Evolutionary conservation across 2,329 filamentous ascomycete genomes (phyloP).

Genomic region (Cladosporium phlei): DNA sequence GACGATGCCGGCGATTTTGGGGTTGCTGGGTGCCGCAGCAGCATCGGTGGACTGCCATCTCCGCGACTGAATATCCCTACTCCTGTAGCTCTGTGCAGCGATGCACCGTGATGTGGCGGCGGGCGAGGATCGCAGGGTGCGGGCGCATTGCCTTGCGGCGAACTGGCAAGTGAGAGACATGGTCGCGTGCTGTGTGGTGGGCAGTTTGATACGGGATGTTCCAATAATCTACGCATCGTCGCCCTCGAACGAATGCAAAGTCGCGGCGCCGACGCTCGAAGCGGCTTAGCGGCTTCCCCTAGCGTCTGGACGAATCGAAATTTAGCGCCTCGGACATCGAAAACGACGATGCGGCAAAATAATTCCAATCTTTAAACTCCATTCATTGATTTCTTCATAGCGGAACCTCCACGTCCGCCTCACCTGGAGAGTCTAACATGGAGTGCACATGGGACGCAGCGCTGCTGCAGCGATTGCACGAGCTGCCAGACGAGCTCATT

Average conservation of each 20-base stretch:
- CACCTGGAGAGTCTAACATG: conserved; percentile 17
- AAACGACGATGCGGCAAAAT: conserved; percentile 11
- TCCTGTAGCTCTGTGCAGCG: conserved; percentile 18
- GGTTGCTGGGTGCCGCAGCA: conserved; percentile 51
- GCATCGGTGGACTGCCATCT: conserved; percentile 86
- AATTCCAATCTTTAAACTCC: too few relatives aligned
- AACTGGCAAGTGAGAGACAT: conserved; percentile 45
- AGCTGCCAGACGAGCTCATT: conserved; percentile 66
- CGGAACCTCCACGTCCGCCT: not conserved
- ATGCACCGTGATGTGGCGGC: conserved; percentile 23
- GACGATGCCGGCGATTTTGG: conserved; percentile 92
- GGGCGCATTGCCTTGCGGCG: conserved; percentile 42
- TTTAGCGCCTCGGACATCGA: conserved; percentile 9
- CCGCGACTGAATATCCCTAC: conserved; percentile 42
- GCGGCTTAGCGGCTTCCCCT: conserved; percentile 10
- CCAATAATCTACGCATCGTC: conserved; percentile 5
- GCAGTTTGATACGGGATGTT: conserved; percentile 5
- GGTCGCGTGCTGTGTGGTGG: conserved; percentile 4
- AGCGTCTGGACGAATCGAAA: too few relatives aligned
- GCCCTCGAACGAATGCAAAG: conserved; percentile 10
- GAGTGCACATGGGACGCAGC: conserved; percentile 29
- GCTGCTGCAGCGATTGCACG: conserved; percentile 38
- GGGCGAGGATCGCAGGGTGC: conserved; percentile 27
- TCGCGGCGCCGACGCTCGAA: not conserved
- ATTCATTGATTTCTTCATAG: conserved; percentile 2